Evolutionary conservation across 352 stramenopile species (phyloP), one percentile per base, ranked within the genome.

Genomic region (Elongisporangium senticosum): DNA sequence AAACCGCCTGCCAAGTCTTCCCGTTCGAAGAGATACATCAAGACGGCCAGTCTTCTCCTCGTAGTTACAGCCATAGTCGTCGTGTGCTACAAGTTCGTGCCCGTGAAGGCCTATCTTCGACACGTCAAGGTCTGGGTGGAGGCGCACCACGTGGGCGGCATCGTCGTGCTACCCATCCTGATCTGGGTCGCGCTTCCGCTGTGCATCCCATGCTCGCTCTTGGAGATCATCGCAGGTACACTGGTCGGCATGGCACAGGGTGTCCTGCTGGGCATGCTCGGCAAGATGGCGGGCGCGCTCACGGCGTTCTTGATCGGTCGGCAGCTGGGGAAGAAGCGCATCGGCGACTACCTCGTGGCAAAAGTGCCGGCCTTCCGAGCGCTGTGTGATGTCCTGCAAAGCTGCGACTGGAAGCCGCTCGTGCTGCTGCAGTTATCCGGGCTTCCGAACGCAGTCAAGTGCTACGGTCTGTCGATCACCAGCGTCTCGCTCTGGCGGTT

Each of bases 321-420:
- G 17, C 21, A 61, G n/a, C 40, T 63, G 7, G 55, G 57, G 20
- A 48, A 49, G 11, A 48, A 55, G 51, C 43, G 26, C 17, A 51
- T 62, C 26, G 55, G 60, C 2, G 33, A 17, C 4, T 66, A 66
- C 43, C 51, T 66, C 17, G 15, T 62, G 51, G 48, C 21, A 19
- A 59, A 48, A 5, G 54, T 53, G 14, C 53, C 33, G 4, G 26
- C 26, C 17, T 66, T 66, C 21, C 52, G 26, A 21, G 60, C 47
- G 19, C 49, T 66, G 39, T 62, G 37, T 19, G 50, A 58, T 24
- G 56, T 62, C 17, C 37, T 66, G 51, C 49, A 62, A 15, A 56
- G 56, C 56, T 17, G 28, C 48, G 55, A 62, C 17, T 66, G 60
- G 60, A 62, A 58, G 49, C 54, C 55, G 43, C 60, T 66, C 8